Conservation (phyloP, 2,329 filamentous ascomycete species). For the Orbilia javanica region DNA sequence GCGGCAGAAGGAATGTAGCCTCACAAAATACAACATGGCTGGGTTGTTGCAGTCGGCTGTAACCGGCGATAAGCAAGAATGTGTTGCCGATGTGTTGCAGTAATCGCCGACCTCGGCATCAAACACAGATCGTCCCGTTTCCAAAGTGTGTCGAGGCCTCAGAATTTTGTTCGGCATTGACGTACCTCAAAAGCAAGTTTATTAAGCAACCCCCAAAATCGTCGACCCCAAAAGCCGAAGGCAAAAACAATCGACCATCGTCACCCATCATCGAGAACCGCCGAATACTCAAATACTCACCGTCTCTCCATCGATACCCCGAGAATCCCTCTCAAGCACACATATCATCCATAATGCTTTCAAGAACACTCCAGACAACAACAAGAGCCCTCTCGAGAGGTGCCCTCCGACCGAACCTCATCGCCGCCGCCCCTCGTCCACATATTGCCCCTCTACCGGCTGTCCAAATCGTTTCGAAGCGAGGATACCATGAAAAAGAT, state of each 20-base stretch:
- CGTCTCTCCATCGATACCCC: background rate
- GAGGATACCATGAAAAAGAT: conserved; percentile 63
- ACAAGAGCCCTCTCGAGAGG: conserved; percentile 53
- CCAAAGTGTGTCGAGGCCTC: conserved; percentile 28
- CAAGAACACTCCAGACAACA: conserved; percentile 49
- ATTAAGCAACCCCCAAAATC: conserved; percentile 47
- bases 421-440: conserved; percentile 50
- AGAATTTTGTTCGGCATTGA: conserved; percentile 58
- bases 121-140: conserved; percentile 22
- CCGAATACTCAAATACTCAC: conserved; percentile 16
- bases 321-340: background rate
- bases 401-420: conserved; percentile 42
- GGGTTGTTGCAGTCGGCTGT: too few relatives aligned
- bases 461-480: conserved; percentile 41
- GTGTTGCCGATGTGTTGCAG: conserved; percentile 44
- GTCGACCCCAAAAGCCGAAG: conserved; percentile 11
- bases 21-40: too few relatives aligned
- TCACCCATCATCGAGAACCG: conserved; percentile 15
- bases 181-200: conserved; percentile 39
- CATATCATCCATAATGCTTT: conserved; percentile 34
- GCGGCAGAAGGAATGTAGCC: too few relatives aligned
- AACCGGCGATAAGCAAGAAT: conserved; percentile 32
- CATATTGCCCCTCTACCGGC: conserved; percentile 39
- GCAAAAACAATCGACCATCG: conserved; percentile 25
- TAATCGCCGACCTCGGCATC: conserved; percentile 58